phyloP scores from a whole-genome alignment of 306 rosid genomes.

The Lagenaria siceraria region DNA sequence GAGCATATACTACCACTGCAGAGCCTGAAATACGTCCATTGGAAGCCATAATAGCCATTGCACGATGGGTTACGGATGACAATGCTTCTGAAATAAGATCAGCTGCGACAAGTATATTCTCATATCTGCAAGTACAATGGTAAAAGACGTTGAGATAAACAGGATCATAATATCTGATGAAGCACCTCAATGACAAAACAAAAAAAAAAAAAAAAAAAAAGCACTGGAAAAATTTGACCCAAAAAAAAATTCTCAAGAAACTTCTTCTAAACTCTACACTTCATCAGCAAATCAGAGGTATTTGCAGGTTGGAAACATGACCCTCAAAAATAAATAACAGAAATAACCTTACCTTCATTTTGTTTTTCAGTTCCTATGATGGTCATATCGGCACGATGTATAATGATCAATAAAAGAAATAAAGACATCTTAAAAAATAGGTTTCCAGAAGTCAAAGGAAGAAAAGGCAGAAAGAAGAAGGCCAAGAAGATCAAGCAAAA shows the following conservation, averaged over 20 bases:
- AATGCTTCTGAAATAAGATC: constrained; percentile 76
- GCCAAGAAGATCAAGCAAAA: neutral
- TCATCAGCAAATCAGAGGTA: neutral
- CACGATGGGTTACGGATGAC: constrained; percentile 54
- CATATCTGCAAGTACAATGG: constrained; percentile 63
- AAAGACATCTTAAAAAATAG: neutral
- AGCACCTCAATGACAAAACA: neutral
- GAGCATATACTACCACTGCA: constrained; percentile 44
- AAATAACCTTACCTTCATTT: neutral
- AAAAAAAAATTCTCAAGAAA: neutral
- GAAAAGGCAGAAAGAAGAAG: neutral
- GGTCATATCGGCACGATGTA: neutral
- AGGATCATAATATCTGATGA: neutral
- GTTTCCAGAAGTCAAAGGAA: neutral
- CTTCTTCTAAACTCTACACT: neutral
- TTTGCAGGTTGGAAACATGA: neutral
- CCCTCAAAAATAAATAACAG: neutral
- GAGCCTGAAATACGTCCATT: constrained; percentile 76
- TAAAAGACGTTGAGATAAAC: constrained; percentile 8
- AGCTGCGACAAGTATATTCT: constrained; percentile 63
- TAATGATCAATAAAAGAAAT: neutral
- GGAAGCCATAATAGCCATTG: constrained; percentile 47
- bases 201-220: too few relatives aligned
- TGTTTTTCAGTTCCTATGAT: neutral
- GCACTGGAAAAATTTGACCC: neutral